Evolutionary conservation across 73 alveolate species (phyloP).

Genomic region (Effrenium voratum): DNA sequence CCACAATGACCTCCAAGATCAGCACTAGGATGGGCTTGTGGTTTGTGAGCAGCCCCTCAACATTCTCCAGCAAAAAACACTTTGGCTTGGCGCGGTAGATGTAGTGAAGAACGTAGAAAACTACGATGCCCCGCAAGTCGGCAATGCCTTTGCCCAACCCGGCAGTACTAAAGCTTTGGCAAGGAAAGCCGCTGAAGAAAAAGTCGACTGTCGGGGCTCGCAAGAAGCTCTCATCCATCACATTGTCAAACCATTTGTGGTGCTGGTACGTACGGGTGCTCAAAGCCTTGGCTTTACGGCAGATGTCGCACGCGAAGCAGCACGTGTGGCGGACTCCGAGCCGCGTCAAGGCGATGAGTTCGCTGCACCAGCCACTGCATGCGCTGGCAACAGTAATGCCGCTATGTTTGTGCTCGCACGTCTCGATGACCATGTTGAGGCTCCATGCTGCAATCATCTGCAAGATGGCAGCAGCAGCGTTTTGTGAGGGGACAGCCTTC

Average conservation of each 20-base stretch:
- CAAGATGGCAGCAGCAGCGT: no score
- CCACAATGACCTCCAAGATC: not conserved
- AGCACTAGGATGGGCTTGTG: not conserved
- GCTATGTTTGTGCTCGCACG: no score
- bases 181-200: not conserved
- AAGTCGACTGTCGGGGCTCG: not conserved
- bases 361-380: not conserved
- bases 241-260: not conserved
- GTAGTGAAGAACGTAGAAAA: not conserved
- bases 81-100: not conserved
- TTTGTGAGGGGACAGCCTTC: no score
- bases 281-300: not conserved
- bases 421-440: no score
- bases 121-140: not conserved
- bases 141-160: not conserved
- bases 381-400: not conserved
- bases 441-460: no score
- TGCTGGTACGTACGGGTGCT: not conserved
- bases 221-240: not conserved
- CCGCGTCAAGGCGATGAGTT: not conserved
- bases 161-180: not conserved
- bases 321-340: not conserved
- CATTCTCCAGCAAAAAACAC: not conserved
- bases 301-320: not conserved
- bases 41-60: not conserved